These are phyloP conservation scores for Atkinsonella hypoxylon DNA, from an alignment of 2,329 filamentous ascomycete species.

Conservation along the genomic window DNA sequence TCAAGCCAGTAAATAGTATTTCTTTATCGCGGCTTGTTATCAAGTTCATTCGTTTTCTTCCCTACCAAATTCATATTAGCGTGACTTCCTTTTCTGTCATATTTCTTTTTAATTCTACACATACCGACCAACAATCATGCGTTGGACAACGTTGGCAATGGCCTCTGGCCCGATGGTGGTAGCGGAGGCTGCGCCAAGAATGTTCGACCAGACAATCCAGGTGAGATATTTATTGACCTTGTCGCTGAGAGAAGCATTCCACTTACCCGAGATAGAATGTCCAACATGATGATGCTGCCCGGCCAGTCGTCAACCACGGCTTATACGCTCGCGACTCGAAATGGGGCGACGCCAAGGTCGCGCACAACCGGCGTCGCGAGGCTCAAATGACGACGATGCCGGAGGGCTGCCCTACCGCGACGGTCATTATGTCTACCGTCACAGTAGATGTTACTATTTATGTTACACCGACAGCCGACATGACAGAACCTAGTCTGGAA, in stretches of 20 bases:
- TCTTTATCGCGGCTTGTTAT: not conserved
- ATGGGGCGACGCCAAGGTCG: not conserved
- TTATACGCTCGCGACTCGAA: not conserved
- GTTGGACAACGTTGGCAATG: conserved; percentile 1
- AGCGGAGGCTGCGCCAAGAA: conserved; percentile 3
- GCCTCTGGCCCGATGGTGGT: conserved; percentile 4
- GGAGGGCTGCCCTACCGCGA: conserved; percentile 13
- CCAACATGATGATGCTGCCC: not conserved
- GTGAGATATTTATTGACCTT: not conserved
- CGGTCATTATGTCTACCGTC: conserved; percentile 17
- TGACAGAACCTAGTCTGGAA: not conserved
- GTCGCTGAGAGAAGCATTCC: not conserved
- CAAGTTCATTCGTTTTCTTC: conserved; percentile 5
- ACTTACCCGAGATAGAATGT: not conserved
- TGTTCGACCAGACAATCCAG: conserved; percentile 1
- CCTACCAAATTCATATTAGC: no score
- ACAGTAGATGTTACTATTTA: conserved; percentile 22
- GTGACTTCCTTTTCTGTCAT: not conserved
- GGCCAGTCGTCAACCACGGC: not conserved
- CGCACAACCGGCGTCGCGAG: not conserved
- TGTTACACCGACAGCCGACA: conserved; percentile 17
- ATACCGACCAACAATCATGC: not conserved
- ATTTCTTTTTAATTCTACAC: conserved; percentile 5
- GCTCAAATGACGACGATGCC: not conserved
- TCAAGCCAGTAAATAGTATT: not conserved